Percentiles rank a stretch among this genome's conserved stretches.
These are phyloP conservation scores for Fraxinus xanthoxyloides DNA, from an alignment of 305 asterid species.

Conservation along the genomic window DNA sequence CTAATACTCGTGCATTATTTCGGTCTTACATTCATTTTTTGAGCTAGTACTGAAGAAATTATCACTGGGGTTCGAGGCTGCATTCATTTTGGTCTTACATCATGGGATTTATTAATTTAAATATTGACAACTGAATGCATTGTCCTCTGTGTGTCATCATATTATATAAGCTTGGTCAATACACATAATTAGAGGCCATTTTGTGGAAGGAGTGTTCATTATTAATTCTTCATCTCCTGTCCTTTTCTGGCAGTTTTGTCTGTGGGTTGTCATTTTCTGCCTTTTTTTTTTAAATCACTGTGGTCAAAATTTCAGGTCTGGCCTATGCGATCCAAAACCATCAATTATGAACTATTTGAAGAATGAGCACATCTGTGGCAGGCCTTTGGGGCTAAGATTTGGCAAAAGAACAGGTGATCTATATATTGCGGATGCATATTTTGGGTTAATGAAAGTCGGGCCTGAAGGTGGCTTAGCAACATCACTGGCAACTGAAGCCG, in stretches of 20 bases:
- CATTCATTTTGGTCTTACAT: too few relatives aligned
- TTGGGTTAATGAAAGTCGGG: constrained; percentile 89
- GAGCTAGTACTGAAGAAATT: neutral
- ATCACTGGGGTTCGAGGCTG: neutral
- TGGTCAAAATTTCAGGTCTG: constrained; percentile 47
- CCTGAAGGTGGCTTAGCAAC: constrained; percentile 90
- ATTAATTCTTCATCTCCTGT: neutral
- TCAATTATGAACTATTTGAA: constrained; percentile 52
- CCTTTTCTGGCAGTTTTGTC: neutral
- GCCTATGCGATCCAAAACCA: constrained; percentile 67
- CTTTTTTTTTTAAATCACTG: neutral
- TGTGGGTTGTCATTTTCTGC: neutral
- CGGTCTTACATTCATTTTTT: neutral
- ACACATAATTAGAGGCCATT: neutral
- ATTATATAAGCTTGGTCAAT: too few relatives aligned
- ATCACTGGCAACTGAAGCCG: constrained; percentile 64
- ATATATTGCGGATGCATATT: constrained; percentile 91
- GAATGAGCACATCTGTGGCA: constrained; percentile 91
- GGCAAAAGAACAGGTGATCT: constrained; percentile 71
- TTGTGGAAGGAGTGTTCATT: neutral
- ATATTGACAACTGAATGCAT: neutral
- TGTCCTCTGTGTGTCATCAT: neutral
- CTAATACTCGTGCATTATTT: neutral
- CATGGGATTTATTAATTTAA: neutral
- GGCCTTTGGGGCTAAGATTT: constrained; percentile 90